Evolutionary conservation across 768 basidiomycete genomes (phyloP), one percentile per base, ranked within the genome.

Genomic region (Lactifluus pinguis): DNA sequence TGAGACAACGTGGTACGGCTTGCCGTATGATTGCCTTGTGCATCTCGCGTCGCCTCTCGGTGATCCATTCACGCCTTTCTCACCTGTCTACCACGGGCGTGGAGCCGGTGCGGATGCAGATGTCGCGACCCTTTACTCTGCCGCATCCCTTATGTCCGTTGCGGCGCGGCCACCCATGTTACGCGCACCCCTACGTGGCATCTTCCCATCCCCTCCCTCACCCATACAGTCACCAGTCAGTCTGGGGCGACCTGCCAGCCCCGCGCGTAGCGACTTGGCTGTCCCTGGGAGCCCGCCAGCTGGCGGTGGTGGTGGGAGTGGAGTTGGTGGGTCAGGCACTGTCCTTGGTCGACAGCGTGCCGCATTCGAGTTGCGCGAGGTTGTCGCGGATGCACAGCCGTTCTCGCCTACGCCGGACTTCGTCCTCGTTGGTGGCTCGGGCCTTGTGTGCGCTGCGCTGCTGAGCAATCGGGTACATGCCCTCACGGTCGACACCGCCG

Each of bases 391-490:
- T 53, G 97, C 94, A 51, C 66, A 76, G 59, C 78, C 88, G 65
- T 65, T 85, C 2, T 69, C 63, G 51, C 49, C 69, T 0, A 69
- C 72, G 3, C 89, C 95, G 0, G 90, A 92, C 65, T 80, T 82
- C 57, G 72, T 87, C 13, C 87, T 95, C 39, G 66, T 72, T 7
- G 95, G 95, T 1, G 84, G 84, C 54, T 79, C 82, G 62, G 95
- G 95, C 4, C 80, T 98, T 25, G 86, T 97, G 52, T 80, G 95
- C 38, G 86, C 84, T 7, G 75, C 89, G 45, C 76, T 95, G 50
- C 74, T 98, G 45, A 97, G 92, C 71, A 92, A 98, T 69, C 80
- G 91, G 61, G 78, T 92, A 65, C 94, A 98, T 69, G 92, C 89
- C 19, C 75, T 99, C 48, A 93, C 92, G 0, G 86, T 97, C 45